phyloP scores from a whole-genome alignment of 2,329 filamentous ascomycete species.

The Kalmusia sp. region DNA sequence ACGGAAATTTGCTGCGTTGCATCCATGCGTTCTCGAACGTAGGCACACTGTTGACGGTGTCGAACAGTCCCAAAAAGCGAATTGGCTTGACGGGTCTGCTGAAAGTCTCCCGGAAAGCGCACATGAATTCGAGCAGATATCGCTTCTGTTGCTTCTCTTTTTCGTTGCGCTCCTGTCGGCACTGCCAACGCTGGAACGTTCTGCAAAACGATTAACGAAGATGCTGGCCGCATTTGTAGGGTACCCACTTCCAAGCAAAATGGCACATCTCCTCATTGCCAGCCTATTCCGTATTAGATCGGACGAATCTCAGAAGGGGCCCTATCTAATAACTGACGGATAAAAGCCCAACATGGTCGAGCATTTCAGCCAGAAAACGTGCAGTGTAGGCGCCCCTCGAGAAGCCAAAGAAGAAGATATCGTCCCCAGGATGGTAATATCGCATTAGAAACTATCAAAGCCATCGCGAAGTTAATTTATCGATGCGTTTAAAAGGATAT shows the following conservation, averaged over 20 bases:
- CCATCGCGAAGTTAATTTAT: too few relatives aligned
- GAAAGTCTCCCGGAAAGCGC: constrained; percentile 81
- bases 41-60: constrained; percentile 82
- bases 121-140: constrained; percentile 78
- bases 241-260: constrained; percentile 75
- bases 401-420: constrained; percentile 59
- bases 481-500: too few relatives aligned
- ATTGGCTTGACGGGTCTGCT: constrained; percentile 76
- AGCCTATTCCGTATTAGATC: constrained; percentile 47
- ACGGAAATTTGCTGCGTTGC: constrained; percentile 75
- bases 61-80: constrained; percentile 79
- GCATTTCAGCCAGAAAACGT: constrained; percentile 74
- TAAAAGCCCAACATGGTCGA: constrained; percentile 80
- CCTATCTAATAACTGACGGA: constrained; percentile 53
- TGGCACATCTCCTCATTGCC: constrained; percentile 86
- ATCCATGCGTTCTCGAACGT: constrained; percentile 79
- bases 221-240: too few relatives aligned
- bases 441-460: constrained; percentile 61
- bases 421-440: constrained; percentile 56
- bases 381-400: constrained; percentile 60
- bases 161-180: constrained; percentile 55
- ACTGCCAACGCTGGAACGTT: constrained; percentile 77
- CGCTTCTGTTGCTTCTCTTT: constrained; percentile 59
- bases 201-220: constrained; percentile 10
- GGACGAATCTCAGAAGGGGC: constrained; percentile 1